phyloP scores from a whole-genome alignment of 768 basidiomycete genomes.

The Mycena metata region DNA sequence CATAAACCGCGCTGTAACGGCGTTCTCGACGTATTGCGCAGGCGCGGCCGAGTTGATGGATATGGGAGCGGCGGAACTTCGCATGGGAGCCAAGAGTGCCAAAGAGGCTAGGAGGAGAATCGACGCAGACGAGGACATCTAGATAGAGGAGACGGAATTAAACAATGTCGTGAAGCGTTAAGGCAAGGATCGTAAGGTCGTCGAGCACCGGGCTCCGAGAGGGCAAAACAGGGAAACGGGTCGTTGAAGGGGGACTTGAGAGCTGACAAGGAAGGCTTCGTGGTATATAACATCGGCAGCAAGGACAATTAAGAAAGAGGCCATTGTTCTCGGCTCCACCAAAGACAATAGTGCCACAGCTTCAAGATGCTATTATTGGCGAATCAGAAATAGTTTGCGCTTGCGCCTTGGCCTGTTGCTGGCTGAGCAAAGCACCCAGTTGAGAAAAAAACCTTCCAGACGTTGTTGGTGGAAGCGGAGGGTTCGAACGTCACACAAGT shows the following conservation, averaged over 20 bases:
- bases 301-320: conserved; percentile 16
- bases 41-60: conserved; percentile 26
- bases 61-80: conserved; percentile 21
- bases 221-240: background rate
- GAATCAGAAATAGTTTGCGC: background rate
- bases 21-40: conserved; percentile 52
- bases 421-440: too few relatives aligned
- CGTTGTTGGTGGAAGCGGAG: too few relatives aligned
- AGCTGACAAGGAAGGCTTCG: background rate
- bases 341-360: conserved; percentile 9
- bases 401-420: too few relatives aligned
- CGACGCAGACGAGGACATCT: conserved; percentile 20
- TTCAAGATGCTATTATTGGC: background rate
- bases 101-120: conserved; percentile 4
- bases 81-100: conserved; percentile 17
- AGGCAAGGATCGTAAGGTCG: conserved; percentile 31
- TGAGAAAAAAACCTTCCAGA: too few relatives aligned
- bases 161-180: conserved; percentile 8
- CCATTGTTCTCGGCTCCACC: conserved; percentile 24
- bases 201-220: conserved; percentile 32
- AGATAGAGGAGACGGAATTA: background rate
- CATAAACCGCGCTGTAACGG: conserved; percentile 61
- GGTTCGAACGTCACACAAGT: too few relatives aligned
- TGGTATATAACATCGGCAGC: conserved; percentile 16
- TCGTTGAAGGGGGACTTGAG: background rate